Evolutionary conservation across 441 rosid genomes (phyloP).

Genomic region (Arabidopsis lyrata): DNA sequence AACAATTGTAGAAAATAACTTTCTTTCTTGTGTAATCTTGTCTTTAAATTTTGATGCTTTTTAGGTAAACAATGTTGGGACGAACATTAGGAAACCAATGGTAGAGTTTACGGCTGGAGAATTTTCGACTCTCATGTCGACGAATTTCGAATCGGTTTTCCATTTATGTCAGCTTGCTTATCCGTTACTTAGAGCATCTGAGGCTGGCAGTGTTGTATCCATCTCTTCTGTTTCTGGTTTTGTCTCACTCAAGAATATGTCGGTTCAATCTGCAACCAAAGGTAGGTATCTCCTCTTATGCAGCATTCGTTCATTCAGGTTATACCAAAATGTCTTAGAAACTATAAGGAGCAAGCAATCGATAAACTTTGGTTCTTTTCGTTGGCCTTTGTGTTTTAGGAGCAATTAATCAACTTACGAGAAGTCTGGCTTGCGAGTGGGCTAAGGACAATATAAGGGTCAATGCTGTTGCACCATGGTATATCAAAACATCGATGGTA

Average conservation of each 20-base stretch:
- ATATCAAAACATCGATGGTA: constrained; percentile 72
- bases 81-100: constrained; percentile 70
- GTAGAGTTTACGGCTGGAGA: constrained; percentile 62
- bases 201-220: constrained; percentile 62
- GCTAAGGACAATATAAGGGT: constrained; percentile 68
- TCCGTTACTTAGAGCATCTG: constrained; percentile 66
- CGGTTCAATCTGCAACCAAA: constrained; percentile 78
- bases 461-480: constrained; percentile 79
- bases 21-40: neutral
- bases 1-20: neutral
- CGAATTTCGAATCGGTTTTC: constrained; percentile 78
- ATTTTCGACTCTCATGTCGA: constrained; percentile 60
- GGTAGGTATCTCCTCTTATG: constrained; percentile 44
- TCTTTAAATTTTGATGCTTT: neutral
- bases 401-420: constrained; percentile 71
- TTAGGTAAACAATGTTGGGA: constrained; percentile 83
- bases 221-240: constrained; percentile 76
- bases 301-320: constrained; percentile 16
- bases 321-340: neutral
- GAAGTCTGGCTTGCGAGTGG: constrained; percentile 71
- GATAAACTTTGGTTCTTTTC: constrained; percentile 10
- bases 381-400: constrained; percentile 47
- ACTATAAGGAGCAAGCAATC: constrained; percentile 49
- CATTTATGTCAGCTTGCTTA: constrained; percentile 73
- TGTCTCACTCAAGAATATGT: constrained; percentile 70